Percentiles rank a stretch among this genome's conserved stretches.
These are phyloP conservation scores for Gossypium lobatum DNA, from an alignment of 441 rosid genomes.

Conservation along the genomic window DNA sequence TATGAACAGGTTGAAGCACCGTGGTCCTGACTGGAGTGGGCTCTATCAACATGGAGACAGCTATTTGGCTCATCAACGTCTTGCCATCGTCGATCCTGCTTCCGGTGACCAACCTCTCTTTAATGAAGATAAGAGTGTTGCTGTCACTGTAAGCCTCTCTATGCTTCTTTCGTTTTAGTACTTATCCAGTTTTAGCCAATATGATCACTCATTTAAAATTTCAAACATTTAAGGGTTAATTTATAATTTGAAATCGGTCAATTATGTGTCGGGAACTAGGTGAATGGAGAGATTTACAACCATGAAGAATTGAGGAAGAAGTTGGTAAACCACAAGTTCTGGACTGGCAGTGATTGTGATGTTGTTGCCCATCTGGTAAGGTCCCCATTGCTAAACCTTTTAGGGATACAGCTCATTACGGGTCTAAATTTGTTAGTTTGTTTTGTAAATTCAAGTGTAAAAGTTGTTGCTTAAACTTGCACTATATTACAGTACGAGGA, in stretches of 20 bases:
- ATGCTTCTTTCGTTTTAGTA: background rate
- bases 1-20: constrained; percentile 64
- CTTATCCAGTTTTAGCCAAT: background rate
- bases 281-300: constrained; percentile 89
- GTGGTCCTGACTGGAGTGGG: constrained; percentile 98
- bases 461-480: background rate
- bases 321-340: constrained; percentile 60
- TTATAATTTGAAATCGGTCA: background rate
- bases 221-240: background rate
- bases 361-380: constrained; percentile 79
- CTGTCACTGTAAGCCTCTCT: constrained; percentile 49
- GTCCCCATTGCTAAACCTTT: background rate
- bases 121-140: constrained; percentile 64
- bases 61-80: constrained; percentile 73
- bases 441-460: background rate
- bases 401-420: background rate
- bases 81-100: constrained; percentile 81
- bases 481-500: constrained; percentile 60
- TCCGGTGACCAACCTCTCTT: constrained; percentile 91
- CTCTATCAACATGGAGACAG: constrained; percentile 59
- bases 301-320: constrained; percentile 63
- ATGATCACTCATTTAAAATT: background rate
- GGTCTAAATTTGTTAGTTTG: background rate
- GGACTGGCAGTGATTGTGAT: constrained; percentile 79
- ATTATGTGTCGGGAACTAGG: constrained; percentile 28